Base-by-base conservation (phyloP, 1,284 basidiomycete genomes). In the Vanrija pseudolonga region DNA sequence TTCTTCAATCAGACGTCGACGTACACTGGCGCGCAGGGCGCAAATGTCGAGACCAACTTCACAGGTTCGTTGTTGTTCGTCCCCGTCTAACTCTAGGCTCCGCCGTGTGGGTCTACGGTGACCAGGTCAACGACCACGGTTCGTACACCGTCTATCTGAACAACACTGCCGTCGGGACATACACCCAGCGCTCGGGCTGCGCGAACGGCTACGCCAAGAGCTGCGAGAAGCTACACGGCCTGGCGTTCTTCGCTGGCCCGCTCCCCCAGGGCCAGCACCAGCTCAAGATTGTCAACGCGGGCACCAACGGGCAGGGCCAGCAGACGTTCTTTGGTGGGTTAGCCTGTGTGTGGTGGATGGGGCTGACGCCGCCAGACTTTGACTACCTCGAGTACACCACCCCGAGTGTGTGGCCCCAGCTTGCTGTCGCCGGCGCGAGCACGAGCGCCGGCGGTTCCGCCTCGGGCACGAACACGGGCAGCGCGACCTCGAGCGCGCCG, bases 71-170 rank as follows among this genome's bases (percentile, higher is more conserved):
- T 5, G 15, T 18, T n/a, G 17, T 12, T 19, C 4, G 14, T 11
- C 17, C 22, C 22, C 15, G 32, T 19, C 52, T 50, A n/a, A 53
- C 47, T 0, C 24, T 53, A 70, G 73, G 70, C 15, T 76, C 76
- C 3, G 76, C 73, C 1, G 51, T 78, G 2, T 77, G 69, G 62
- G 53, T 78, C 43, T 77, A 71, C 59, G 77, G 77, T 19, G 77
- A 78, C 55, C 71, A 76, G 54, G 75, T 76, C 42, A 74, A 77
- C 57, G 77, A 78, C 55, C 76, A 78, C 61, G 76, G 76, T 24
- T 47, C 48, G 39, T 78, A 69, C 60, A 59, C 69, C 2, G 62
- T 75, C 37, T 71, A 64, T 50, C 47, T 77, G 52, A 73, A 78
- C 60, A 67, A 61, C 37, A 64, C 60, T 1, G 48, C 57, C 0